Conservation (phyloP, 148 eudicot species). For the Polygonum aviculare region DNA sequence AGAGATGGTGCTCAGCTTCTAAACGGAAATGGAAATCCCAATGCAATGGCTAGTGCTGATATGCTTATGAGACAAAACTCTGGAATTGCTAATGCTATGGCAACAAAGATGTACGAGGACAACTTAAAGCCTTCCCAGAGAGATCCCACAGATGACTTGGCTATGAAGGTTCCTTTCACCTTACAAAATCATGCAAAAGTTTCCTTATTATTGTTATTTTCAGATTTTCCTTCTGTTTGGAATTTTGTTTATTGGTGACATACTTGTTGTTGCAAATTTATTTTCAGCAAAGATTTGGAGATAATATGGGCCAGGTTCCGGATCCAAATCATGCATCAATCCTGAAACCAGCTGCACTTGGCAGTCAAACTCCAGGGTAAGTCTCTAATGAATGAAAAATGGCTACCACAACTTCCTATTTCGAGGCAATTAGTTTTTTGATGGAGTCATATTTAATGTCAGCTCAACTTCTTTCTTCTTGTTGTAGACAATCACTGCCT, state of each 20-base stretch:
- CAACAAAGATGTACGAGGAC: slow-evolving; percentile 67
- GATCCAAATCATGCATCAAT: slow-evolving; percentile 62
- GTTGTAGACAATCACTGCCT: slow-evolving; percentile 31
- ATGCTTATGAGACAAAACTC: slow-evolving; percentile 55
- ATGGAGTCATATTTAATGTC: not conserved
- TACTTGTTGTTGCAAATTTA: not conserved
- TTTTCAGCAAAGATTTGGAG: slow-evolving; percentile 61
- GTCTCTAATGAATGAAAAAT: slow-evolving; percentile 13
- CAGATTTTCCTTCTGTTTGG: not conserved
- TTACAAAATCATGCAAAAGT: not conserved
- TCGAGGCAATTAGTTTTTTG: not conserved
- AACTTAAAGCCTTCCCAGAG: slow-evolving; percentile 48
- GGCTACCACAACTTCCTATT: not conserved
- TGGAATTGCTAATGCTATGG: slow-evolving; percentile 53
- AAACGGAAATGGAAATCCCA: slow-evolving; percentile 26
- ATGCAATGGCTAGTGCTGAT: slow-evolving; percentile 30
- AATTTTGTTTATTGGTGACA: not conserved
- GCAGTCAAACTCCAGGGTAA: slow-evolving; percentile 67
- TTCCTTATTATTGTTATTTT: not conserved
- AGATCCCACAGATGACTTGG: slow-evolving; percentile 56
- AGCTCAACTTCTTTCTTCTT: not conserved
- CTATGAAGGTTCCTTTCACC: slow-evolving; percentile 40
- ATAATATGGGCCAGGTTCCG: slow-evolving; percentile 47
- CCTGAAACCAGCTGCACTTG: slow-evolving; percentile 50
- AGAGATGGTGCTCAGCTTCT: slow-evolving; percentile 30